Conservation (phyloP, 164 flowering plant species). For the Vitis riparia region DNA sequence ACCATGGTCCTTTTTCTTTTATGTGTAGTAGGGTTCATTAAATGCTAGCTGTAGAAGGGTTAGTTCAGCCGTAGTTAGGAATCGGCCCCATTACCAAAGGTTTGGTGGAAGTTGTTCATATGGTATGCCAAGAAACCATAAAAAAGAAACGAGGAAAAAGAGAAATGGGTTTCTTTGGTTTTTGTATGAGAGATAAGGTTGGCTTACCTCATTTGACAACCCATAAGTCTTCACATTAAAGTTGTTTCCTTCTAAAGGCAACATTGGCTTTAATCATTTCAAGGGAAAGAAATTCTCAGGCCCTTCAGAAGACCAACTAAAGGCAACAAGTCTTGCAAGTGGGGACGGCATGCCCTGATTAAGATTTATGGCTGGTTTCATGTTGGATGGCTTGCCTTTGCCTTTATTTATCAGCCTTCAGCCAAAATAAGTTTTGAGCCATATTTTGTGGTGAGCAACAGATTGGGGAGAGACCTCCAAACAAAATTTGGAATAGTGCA, state of each 20-base stretch:
- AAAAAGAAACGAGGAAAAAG: background rate
- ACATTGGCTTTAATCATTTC: conserved; percentile 20
- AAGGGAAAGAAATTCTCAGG: background rate
- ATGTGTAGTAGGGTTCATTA: too few species aligned
- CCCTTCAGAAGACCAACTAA: conserved; percentile 10
- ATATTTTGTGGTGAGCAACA: too few species aligned
- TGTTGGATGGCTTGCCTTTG: too few species aligned
- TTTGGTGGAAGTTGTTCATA: conserved; percentile 16
- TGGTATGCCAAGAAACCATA: too few species aligned
- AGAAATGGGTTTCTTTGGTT: conserved; percentile 4
- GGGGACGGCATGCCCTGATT: background rate
- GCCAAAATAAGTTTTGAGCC: too few species aligned
- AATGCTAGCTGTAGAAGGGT: background rate
- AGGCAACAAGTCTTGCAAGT: background rate
- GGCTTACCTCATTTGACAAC: conserved; percentile 25
- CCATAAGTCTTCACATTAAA: conserved; percentile 25
- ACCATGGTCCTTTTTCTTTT: too few species aligned
- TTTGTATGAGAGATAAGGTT: conserved; percentile 8
- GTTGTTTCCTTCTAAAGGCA: conserved; percentile 32
- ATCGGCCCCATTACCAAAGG: conserved; percentile 7
- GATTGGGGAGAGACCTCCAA: too few species aligned
- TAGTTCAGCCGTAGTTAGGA: conserved; percentile 8
- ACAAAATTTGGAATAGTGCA: too few species aligned
- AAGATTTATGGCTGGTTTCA: too few species aligned
- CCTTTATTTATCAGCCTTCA: too few species aligned